These are phyloP conservation scores for Pseudonitzschia multiseries DNA, from an alignment of 108 stramenopile species.

Conservation along the genomic window DNA sequence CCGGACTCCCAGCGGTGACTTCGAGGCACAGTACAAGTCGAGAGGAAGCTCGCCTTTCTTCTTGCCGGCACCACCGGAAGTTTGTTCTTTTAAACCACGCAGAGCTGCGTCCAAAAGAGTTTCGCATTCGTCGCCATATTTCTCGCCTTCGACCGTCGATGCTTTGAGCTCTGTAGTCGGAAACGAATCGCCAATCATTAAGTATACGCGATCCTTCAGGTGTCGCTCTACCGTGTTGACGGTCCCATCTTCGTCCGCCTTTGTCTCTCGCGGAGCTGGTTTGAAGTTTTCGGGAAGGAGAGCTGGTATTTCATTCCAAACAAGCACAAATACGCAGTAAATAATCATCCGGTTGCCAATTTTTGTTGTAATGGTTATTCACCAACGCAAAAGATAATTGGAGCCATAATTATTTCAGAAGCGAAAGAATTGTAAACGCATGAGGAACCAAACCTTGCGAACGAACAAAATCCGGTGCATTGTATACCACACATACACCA, in stretches of 20 bases:
- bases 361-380: neutral
- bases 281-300: conserved; percentile 58
- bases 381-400: neutral
- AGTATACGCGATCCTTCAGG: conserved; percentile 66
- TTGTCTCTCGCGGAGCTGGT: conserved; percentile 81
- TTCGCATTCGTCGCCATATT: conserved; percentile 45
- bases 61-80: conserved; percentile 1
- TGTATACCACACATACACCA: neutral
- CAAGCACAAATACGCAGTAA: neutral
- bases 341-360: neutral
- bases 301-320: conserved; percentile 9
- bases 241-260: conserved; percentile 72
- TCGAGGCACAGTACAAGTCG: conserved; percentile 61
- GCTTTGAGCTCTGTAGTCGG: conserved; percentile 53
- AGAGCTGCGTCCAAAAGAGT: conserved; percentile 58
- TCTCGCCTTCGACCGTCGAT: conserved; percentile 28
- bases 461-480: neutral
- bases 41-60: conserved; percentile 25
- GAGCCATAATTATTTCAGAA: neutral
- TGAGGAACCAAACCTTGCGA: neutral
- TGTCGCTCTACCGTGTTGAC: conserved; percentile 66
- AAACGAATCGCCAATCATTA: conserved; percentile 67
- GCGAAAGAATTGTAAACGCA: neutral
- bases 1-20: conserved; percentile 71
- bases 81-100: conserved; percentile 34